A percentile compares a stretch with the other conserved stretches of the same genome.
phyloP scores from a whole-genome alignment of 1,139 yeast species.

The Magnusiomyces magnusii region DNA sequence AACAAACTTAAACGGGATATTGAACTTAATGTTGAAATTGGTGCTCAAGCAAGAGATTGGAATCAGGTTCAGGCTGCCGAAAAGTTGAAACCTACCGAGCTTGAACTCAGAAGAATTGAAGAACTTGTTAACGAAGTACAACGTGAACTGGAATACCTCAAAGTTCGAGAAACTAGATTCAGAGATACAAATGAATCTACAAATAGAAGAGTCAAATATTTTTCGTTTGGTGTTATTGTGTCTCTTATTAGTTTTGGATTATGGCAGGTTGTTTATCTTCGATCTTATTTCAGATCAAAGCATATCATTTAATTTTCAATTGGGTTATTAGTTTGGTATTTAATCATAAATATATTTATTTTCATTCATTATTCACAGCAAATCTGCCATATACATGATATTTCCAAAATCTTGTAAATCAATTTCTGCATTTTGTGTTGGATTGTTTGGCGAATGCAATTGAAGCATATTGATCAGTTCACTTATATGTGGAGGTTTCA shows the following conservation, averaged over 20 bases:
- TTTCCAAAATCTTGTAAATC: constrained; percentile 11
- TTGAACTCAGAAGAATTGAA: constrained; percentile 75
- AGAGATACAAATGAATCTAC: constrained; percentile 97
- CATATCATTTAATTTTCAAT: constrained; percentile 39
- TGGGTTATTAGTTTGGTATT: background rate
- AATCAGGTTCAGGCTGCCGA: constrained; percentile 88
- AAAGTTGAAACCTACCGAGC: constrained; percentile 86
- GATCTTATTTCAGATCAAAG: constrained; percentile 89
- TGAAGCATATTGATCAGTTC: constrained; percentile 10
- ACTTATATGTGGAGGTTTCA: constrained; percentile 1
- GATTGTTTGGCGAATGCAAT: background rate
- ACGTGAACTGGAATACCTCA: constrained; percentile 72
- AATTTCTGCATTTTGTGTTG: background rate
- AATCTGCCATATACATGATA: constrained; percentile 6
- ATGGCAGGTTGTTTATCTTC: constrained; percentile 88
- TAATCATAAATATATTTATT: background rate
- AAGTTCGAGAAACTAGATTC: constrained; percentile 79
- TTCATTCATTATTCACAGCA: background rate
- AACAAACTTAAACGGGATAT: constrained; percentile 40
- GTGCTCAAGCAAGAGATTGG: constrained; percentile 98
- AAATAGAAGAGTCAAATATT: constrained; percentile 69
- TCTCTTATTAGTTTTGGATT: constrained; percentile 72
- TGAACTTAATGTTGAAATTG: constrained; percentile 89
- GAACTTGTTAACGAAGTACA: constrained; percentile 76
- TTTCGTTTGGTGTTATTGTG: constrained; percentile 60